Evolutionary conservation across 2,329 filamentous ascomycete genomes (phyloP), one percentile per base, ranked within the genome.

Genomic region (Apiospora kogelbergensis): DNA sequence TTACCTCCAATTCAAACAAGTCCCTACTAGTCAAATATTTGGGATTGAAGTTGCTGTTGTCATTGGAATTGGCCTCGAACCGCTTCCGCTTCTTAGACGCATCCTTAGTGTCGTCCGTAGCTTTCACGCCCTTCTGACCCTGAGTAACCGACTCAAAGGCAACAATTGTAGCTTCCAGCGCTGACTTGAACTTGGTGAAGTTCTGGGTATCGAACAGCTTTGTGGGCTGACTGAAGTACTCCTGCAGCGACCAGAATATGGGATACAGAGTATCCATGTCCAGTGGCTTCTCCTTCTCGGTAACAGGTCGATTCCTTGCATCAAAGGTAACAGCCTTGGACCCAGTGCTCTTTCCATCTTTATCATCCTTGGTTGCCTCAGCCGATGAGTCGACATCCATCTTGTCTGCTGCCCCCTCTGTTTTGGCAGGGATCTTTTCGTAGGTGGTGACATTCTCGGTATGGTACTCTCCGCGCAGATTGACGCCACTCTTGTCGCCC

Each of bases 1-100:
- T 70, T 85, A 94, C 92, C 87, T 99, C 96, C 63, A 99, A 88
- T 75, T 97, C 94, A 80, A 99, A 99, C 1, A 99, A 85, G 78
- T 99, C 97, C 72, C 92, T 89, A 79, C 95, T 98, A n/a, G 96
- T 99, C 22, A 99, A 87, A 78, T 99, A 99, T 78, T 98, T 99
- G 1, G 97, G 95, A 76, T 99, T 99, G 82, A 97, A 98, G 30
- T 89, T 90, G 76, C 89, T 91, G 30, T 63, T 63, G 53, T 63
- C 90, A 68, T 89, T 87, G 65, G 88, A 84, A 9, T 88, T 88
- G 66, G 89, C 85, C 53, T 85, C 85, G 13, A 87, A 85, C 57
- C 87, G 84, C 79, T 95, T 97, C 68, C 93, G 89, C 80, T 95
- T 97, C 67, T 85, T 76, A 40, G 88, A 89, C 65, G 74, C 72